Evolutionary conservation across 2,329 filamentous ascomycete species (phyloP), one percentile per base, ranked within the genome.

Genomic region (Exophiala xenobiotica): DNA sequence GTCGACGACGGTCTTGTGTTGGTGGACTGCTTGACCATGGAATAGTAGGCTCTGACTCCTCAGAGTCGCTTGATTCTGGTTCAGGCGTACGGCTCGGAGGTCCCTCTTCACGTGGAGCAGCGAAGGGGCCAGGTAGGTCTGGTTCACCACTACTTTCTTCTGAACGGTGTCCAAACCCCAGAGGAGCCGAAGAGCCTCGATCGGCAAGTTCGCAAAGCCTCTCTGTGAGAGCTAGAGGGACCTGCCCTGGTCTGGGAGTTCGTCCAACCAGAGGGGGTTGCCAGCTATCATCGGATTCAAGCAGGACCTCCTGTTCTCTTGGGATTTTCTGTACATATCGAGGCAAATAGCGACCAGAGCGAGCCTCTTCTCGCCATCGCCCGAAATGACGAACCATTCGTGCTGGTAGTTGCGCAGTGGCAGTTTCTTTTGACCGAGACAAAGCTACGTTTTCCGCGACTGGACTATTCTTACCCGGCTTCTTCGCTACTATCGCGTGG

Each of bases 61-160:
- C 33, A 11, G 24, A 31, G 5, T 29, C 44, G 27, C 14, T 44
- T 38, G 31, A 19, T 8, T 11, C 18, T 51, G 52, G 52, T 70
- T 49, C 62, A 77, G 12, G 74, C 68, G 4, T 66, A 54, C 8
- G 69, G 63, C 4, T 74, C 70, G 1, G 86, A 65, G 4, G 85
- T 66, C 6, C 67, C 59, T 37, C 11, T 40, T 40, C 20, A n/a
- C 65, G 61, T 58, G 86, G 82, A 12, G 77, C 70, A 20, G 64
- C 67, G 1, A 76, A 71, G 45, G 81, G 67, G 70, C 8, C 14
- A 12, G 27, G 29, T 5, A 20, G 64, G 62, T 40, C 64, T 50
- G 27, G 14, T n/a, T n/a, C n/a, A n/a, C n/a, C n/a, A n/a, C n/a
- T n/a, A n/a, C n/a, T n/a, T n/a, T n/a, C n/a, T n/a, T n/a, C n/a